These are phyloP conservation scores for Scleromitrula shiraiana DNA, from an alignment of 2,329 filamentous ascomycete genomes.

Conservation along the genomic window DNA sequence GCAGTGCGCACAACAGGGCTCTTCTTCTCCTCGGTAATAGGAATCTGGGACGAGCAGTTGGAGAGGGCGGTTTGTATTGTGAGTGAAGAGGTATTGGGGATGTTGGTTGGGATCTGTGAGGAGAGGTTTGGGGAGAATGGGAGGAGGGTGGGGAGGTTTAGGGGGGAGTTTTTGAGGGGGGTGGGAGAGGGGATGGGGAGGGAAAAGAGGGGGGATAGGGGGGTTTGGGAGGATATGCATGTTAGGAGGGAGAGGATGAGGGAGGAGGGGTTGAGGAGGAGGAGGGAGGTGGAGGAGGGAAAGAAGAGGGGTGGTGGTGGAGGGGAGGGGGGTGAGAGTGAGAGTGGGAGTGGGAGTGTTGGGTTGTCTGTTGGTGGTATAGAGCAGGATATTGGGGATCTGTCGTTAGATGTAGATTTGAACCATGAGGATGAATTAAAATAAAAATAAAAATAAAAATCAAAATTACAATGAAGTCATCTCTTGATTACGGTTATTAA, in stretches of 20 bases:
- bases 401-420: background rate
- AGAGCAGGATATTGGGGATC: background rate
- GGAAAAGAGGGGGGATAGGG: constrained; percentile 31
- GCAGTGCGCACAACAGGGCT: constrained; percentile 80
- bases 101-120: constrained; percentile 57
- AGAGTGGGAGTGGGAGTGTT: too few species aligned
- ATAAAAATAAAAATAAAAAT: too few species aligned
- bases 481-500: too few species aligned
- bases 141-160: constrained; percentile 60
- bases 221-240: constrained; percentile 47
- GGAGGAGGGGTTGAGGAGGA: constrained; percentile 48
- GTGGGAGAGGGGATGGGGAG: constrained; percentile 15
- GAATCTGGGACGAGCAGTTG: too few species aligned
- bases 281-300: constrained; percentile 20
- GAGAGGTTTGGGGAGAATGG: constrained; percentile 62
- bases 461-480: too few species aligned
- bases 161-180: constrained; percentile 31
- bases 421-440: background rate
- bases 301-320: background rate
- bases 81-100: constrained; percentile 72
- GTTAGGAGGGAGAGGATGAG: constrained; percentile 47
- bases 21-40: too few species aligned
- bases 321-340: background rate
- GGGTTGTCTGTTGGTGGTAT: background rate
- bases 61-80: too few species aligned